A percentile compares a stretch with the other conserved stretches of the same genome.
Evolutionary conservation across 768 basidiomycete species (phyloP).

Genomic region (Coprinellus micaceus): DNA sequence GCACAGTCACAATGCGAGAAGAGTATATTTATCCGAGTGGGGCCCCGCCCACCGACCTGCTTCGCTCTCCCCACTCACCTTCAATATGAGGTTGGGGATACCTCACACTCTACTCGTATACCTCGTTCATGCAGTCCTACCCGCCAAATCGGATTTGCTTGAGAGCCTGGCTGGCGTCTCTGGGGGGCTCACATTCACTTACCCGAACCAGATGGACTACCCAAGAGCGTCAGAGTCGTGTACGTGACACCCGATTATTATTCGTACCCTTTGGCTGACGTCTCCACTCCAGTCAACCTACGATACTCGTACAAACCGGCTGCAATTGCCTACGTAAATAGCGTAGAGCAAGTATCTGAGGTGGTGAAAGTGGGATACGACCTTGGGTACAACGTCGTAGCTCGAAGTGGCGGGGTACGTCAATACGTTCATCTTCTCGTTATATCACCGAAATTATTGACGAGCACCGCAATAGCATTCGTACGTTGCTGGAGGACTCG

Average conservation of each 20-base stretch:
- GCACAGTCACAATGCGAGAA: too few species aligned
- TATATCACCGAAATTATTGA: too few species aligned
- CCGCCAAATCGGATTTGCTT: too few species aligned
- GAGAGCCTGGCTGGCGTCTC: too few species aligned
- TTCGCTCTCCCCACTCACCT: too few species aligned
- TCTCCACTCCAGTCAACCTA: conserved; percentile 22
- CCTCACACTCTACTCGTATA: too few species aligned
- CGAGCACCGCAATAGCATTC: too few species aligned
- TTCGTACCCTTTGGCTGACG: not conserved
- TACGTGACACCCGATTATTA: conserved; percentile 7
- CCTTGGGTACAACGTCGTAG: conserved; percentile 28
- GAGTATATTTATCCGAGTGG: too few species aligned
- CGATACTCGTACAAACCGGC: conserved; percentile 27
- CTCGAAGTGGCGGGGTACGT: conserved; percentile 42
- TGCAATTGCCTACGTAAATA: conserved; percentile 26
- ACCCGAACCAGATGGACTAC: conserved; percentile 20
- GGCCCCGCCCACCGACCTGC: too few species aligned
- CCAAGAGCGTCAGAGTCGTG: conserved; percentile 21
- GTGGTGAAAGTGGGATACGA: conserved; percentile 25
- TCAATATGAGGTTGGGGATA: too few species aligned
- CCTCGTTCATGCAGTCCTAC: too few species aligned
- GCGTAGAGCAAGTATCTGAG: conserved; percentile 24
- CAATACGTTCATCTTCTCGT: too few species aligned
- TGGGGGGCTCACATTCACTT: conserved; percentile 16
- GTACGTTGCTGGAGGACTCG: conserved; percentile 42